Evolutionary conservation across 352 stramenopile genomes (phyloP).

Genomic region (Phytophthora boehmeriae): DNA sequence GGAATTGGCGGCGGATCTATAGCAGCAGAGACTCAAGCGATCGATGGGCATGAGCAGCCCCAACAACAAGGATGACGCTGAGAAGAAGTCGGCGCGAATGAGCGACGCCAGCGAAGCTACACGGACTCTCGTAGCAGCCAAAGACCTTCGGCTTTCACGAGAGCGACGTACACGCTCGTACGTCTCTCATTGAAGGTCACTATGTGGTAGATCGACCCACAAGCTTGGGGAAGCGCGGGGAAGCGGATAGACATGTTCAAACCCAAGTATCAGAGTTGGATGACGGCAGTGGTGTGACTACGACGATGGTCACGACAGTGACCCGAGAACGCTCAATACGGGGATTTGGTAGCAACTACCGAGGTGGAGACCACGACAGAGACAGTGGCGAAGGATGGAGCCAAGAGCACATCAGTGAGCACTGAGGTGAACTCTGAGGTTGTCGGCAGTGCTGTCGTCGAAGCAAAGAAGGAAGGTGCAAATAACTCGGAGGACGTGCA

Average conservation of each 20-base stretch:
- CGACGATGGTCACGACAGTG: constrained; percentile 7
- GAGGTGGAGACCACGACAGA: constrained; percentile 23
- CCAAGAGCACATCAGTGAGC: constrained; percentile 10
- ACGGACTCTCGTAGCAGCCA: constrained; percentile 18
- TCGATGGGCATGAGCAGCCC: constrained; percentile 20
- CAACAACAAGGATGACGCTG: constrained; percentile 22
- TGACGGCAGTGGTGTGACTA: constrained; percentile 17
- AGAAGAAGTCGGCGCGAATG: constrained; percentile 9
- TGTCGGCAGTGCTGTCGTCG: constrained; percentile 1
- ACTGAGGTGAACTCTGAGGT: constrained; percentile 19
- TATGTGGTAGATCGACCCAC: not conserved
- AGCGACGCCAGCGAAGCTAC: constrained; percentile 11
- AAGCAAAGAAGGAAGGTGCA: too few species aligned
- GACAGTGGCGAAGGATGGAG: constrained; percentile 2
- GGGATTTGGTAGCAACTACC: constrained; percentile 9
- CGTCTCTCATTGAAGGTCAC: constrained; percentile 19
- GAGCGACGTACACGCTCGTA: constrained; percentile 13
- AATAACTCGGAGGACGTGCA: not conserved
- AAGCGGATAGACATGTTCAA: constrained; percentile 5
- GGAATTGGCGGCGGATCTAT: not conserved
- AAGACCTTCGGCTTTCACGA: constrained; percentile 20
- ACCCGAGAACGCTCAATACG: constrained; percentile 10
- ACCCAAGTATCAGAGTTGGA: constrained; percentile 12
- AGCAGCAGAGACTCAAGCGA: not conserved
- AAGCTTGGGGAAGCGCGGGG: not conserved